A percentile compares a stretch with the other conserved stretches of the same genome.
These are phyloP conservation scores for Emericellopsis terricola DNA, from an alignment of 495 filamentous ascomycete species.

Conservation along the genomic window DNA sequence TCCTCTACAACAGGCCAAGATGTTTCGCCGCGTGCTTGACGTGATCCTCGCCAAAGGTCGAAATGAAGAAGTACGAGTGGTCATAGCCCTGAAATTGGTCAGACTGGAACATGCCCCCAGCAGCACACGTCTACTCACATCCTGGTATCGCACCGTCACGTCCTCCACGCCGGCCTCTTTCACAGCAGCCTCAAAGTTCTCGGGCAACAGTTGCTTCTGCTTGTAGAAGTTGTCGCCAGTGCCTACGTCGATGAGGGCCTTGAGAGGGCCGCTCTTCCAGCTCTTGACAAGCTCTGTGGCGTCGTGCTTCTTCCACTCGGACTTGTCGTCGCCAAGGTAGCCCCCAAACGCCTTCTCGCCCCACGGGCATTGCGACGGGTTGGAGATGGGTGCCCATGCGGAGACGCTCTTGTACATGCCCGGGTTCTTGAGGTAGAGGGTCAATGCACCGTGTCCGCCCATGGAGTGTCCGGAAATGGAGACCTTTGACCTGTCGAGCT, in stretches of 20 bases:
- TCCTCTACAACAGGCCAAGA: slow-evolving; percentile 23
- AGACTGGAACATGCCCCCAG: no score
- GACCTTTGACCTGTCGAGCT: slow-evolving; percentile 48
- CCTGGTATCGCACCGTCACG: slow-evolving; percentile 63
- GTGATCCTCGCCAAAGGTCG: slow-evolving; percentile 77
- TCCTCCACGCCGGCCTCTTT: slow-evolving; percentile 48
- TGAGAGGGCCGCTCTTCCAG: slow-evolving; percentile 51
- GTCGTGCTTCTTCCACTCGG: slow-evolving; percentile 74
- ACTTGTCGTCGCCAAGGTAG: slow-evolving; percentile 56
- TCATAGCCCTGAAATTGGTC: slow-evolving; percentile 51
- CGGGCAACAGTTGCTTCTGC: slow-evolving; percentile 76
- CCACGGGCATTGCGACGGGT: slow-evolving; percentile 77
- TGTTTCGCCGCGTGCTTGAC: slow-evolving; percentile 80
- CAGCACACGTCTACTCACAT: slow-evolving; percentile 24
- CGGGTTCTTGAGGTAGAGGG: slow-evolving; percentile 77
- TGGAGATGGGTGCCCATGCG: slow-evolving; percentile 84
- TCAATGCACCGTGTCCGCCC: slow-evolving; percentile 92
- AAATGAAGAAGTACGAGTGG: slow-evolving; percentile 91
- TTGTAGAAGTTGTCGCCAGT: slow-evolving; percentile 94
- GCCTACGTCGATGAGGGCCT: slow-evolving; percentile 73
- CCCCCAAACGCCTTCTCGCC: slow-evolving; percentile 88
- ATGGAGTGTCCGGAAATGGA: slow-evolving; percentile 87
- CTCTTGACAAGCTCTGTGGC: slow-evolving; percentile 75
- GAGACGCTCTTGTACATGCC: slow-evolving; percentile 73
- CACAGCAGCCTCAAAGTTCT: slow-evolving; percentile 75